phyloP scores from a whole-genome alignment of 768 basidiomycete species.

The Podaxis pistillaris region DNA sequence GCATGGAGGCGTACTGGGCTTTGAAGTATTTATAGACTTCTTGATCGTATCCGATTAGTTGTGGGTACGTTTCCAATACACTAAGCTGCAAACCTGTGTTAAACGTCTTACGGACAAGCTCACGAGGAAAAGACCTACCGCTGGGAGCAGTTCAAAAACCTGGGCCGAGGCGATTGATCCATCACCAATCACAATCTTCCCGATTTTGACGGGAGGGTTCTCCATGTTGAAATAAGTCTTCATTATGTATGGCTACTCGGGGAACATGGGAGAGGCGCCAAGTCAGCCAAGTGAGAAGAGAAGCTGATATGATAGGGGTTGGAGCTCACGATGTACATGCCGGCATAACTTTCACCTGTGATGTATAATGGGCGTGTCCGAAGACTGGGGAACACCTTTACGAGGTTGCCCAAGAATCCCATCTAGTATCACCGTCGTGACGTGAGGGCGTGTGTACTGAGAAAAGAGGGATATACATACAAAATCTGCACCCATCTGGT shows the following conservation, averaged over 20 bases:
- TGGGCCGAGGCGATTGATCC: constrained; percentile 52
- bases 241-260: constrained; percentile 65
- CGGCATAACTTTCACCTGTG: constrained; percentile 76
- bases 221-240: constrained; percentile 65
- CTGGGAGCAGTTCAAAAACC: constrained; percentile 52
- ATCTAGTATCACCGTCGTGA: constrained; percentile 39
- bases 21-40: constrained; percentile 67
- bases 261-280: not conserved
- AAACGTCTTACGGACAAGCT: not conserved
- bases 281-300: not conserved
- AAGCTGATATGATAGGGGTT: not conserved
- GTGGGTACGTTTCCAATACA: constrained; percentile 71
- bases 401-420: constrained; percentile 68
- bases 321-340: constrained; percentile 59
- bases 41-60: constrained; percentile 70
- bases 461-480: constrained; percentile 29
- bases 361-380: constrained; percentile 65
- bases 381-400: constrained; percentile 72
- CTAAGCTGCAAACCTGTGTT: constrained; percentile 36
- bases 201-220: constrained; percentile 65
- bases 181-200: constrained; percentile 72
- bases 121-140: constrained; percentile 35
- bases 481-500: constrained; percentile 61
- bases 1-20: constrained; percentile 49
- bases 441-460: not conserved